Conservation (phyloP, 2,329 filamentous ascomycete species). For the Hypocreales sp. region DNA sequence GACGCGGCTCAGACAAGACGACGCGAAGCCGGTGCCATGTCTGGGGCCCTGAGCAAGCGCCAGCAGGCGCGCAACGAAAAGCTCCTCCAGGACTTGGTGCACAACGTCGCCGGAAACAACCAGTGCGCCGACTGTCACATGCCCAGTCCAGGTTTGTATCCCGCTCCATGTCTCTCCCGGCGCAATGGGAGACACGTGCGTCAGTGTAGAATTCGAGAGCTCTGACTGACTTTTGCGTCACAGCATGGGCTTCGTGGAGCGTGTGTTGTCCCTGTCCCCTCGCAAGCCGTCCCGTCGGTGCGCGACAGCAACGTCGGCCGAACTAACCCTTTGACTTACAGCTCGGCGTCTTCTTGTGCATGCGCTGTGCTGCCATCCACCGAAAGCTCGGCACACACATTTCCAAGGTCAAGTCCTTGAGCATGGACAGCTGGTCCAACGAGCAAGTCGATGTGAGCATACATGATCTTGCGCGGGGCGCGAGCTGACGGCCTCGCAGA, state of each 20-base stretch:
- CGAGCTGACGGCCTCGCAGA: conserved; percentile 32
- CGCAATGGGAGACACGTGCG: too few relatives aligned
- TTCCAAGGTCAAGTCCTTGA: conserved; percentile 96
- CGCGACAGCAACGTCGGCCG: background rate
- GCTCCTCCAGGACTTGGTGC: conserved; percentile 75
- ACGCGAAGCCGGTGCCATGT: conserved; percentile 33
- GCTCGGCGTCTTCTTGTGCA: conserved; percentile 92
- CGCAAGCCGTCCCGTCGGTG: conserved; percentile 1
- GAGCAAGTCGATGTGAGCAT: conserved; percentile 82
- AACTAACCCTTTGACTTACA: conserved; percentile 19
- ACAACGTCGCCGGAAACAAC: conserved; percentile 73
- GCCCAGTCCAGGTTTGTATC: conserved; percentile 70
- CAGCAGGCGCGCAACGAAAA: conserved; percentile 97
- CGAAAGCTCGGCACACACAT: conserved; percentile 95
- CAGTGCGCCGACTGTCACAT: conserved; percentile 86
- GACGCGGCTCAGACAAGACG: too few relatives aligned
- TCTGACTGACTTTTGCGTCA: conserved; percentile 4
- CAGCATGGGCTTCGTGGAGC: conserved; percentile 95
- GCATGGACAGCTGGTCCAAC: conserved; percentile 93
- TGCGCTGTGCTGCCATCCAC: conserved; percentile 91
- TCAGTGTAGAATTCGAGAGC: too few relatives aligned
- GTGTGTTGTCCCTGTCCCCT: conserved; percentile 34
- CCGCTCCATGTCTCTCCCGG: too few relatives aligned
- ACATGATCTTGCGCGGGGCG: too few relatives aligned
- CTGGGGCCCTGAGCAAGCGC: conserved; percentile 73